Conservation (phyloP, 2,329 filamentous ascomycete species). For the Pleomassaria siparia region DNA sequence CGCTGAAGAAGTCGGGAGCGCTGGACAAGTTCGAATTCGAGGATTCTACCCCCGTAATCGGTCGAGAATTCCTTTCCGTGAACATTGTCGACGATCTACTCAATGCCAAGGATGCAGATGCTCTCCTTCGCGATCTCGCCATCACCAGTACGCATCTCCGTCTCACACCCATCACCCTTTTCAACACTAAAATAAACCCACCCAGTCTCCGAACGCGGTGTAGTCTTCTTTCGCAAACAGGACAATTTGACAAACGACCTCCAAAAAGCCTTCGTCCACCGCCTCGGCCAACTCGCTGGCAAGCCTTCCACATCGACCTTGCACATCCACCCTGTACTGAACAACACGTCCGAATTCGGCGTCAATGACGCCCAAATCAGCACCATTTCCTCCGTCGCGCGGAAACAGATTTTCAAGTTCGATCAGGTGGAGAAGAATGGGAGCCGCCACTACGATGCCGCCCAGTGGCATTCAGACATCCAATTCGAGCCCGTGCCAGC, state of each 20-base stretch:
- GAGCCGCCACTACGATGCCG: constrained; percentile 48
- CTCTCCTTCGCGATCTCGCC: constrained; percentile 42
- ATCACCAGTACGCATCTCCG: constrained; percentile 58
- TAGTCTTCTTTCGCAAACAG: constrained; percentile 70
- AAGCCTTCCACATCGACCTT: constrained; percentile 60
- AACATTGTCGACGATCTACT: constrained; percentile 39
- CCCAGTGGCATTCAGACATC: constrained; percentile 55
- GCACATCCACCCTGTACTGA: constrained; percentile 63
- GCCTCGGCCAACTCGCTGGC: constrained; percentile 60
- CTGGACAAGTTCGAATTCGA: constrained; percentile 50
- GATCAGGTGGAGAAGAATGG: constrained; percentile 2
- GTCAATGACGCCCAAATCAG: constrained; percentile 38
- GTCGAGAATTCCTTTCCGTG: constrained; percentile 47
- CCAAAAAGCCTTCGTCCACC: constrained; percentile 65
- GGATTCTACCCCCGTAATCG: constrained; percentile 54
- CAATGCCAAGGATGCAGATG: constrained; percentile 36
- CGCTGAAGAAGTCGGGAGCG: constrained; percentile 28
- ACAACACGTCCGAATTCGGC: constrained; percentile 40
- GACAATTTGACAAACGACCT: constrained; percentile 62
- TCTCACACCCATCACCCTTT: not conserved
- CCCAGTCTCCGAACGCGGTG: constrained; percentile 67
- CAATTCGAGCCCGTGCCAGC: constrained; percentile 46
- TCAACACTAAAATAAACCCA: not conserved
- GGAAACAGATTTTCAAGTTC: constrained; percentile 29
- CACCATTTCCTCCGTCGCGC: constrained; percentile 35